Percentiles rank a stretch among this genome's conserved stretches.
These are phyloP conservation scores for Poa pratensis DNA, from an alignment of 176 grass and related monocot genomes.

Conservation along the genomic window DNA sequence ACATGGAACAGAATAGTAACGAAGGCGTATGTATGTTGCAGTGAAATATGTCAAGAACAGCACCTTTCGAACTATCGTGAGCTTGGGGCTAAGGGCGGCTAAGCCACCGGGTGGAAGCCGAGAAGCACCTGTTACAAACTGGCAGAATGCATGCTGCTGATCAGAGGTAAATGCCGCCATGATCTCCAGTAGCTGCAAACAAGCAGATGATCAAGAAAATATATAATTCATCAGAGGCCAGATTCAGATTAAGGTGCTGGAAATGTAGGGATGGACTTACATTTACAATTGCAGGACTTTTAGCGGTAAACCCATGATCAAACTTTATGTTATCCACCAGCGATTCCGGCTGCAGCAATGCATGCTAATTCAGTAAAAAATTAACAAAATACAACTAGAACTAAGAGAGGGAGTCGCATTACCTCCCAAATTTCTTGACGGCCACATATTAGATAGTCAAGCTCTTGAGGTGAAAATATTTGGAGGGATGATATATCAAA, in stretches of 20 bases:
- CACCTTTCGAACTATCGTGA: constrained; percentile 98
- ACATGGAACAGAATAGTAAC: background rate
- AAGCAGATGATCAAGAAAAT: constrained; percentile 34
- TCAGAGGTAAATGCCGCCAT: constrained; percentile 80
- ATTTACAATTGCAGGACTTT: constrained; percentile 69
- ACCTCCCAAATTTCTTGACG: constrained; percentile 89
- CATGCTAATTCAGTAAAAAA: constrained; percentile 5
- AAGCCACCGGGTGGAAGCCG: constrained; percentile 96
- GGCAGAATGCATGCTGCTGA: constrained; percentile 84
- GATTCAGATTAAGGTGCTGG: background rate
- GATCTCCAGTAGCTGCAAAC: constrained; percentile 78
- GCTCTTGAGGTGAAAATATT: constrained; percentile 92
- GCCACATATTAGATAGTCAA: constrained; percentile 87
- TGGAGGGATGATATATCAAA: constrained; percentile 81
- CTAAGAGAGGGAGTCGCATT: constrained; percentile 21
- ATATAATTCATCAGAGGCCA: too few species aligned
- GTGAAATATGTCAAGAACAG: background rate
- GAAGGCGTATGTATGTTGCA: background rate
- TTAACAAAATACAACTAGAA: constrained; percentile 15
- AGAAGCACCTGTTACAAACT: constrained; percentile 93
- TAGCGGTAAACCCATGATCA: constrained; percentile 92
- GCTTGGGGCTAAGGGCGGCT: constrained; percentile 79
- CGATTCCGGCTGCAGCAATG: constrained; percentile 55
- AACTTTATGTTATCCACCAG: constrained; percentile 89
- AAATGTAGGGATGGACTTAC: constrained; percentile 52